Conservation (phyloP, 1,284 basidiomycete species). For the Macrocystidia cucumis region DNA sequence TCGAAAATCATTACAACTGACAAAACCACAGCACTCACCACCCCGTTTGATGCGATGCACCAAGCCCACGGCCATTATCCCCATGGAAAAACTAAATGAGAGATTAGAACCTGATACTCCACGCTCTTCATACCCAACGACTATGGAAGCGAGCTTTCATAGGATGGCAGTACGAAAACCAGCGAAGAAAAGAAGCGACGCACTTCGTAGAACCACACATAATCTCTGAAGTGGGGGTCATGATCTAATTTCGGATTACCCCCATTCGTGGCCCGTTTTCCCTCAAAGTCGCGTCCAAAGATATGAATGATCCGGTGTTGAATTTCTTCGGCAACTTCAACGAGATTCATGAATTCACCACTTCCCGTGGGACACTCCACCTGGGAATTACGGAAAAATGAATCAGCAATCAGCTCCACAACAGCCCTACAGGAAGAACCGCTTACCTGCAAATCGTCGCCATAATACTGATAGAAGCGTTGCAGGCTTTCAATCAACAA, state of each 20-base stretch:
- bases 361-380: conserved; percentile 95
- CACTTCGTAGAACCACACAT: conserved; percentile 93
- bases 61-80: conserved; percentile 85
- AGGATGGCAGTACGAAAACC: too few species aligned
- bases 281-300: conserved; percentile 85
- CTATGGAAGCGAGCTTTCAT: too few species aligned
- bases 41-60: conserved; percentile 96
- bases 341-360: conserved; percentile 94
- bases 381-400: conserved; percentile 16
- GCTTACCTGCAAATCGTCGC: conserved; percentile 66
- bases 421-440: too few species aligned
- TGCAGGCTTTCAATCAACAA: conserved; percentile 90
- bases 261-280: conserved; percentile 86
- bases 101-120: not conserved
- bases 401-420: not conserved
- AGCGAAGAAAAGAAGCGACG: conserved; percentile 12
- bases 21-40: conserved; percentile 51
- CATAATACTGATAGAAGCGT: conserved; percentile 96
- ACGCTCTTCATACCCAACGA: too few species aligned
- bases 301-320: conserved; percentile 97
- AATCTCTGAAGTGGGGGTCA: conserved; percentile 96
- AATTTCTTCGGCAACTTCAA: conserved; percentile 91
- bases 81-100: conserved; percentile 86
- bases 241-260: conserved; percentile 82
- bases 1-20: conserved; percentile 6